These are phyloP conservation scores for Alternaria sp. DNA, from an alignment of 2,329 filamentous ascomycete genomes.

Conservation along the genomic window DNA sequence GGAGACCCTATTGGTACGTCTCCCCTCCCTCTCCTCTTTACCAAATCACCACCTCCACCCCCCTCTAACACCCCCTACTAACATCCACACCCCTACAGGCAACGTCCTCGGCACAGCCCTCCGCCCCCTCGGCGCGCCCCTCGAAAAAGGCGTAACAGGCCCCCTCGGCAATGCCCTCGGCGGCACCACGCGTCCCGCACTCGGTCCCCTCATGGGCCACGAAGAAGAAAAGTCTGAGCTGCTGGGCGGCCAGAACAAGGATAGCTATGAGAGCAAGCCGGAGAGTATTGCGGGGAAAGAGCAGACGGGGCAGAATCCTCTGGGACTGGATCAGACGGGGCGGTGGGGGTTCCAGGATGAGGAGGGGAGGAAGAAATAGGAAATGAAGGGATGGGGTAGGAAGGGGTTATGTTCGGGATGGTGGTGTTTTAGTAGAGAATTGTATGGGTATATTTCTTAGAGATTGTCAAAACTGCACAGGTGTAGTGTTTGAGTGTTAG, in stretches of 20 bases:
- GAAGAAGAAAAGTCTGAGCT: conserved; percentile 46
- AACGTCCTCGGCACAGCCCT: conserved; percentile 47
- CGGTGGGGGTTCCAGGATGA: conserved; percentile 46
- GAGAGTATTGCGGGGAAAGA: conserved; percentile 49
- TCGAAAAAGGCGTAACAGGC: conserved; percentile 46
- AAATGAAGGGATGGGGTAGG: not conserved
- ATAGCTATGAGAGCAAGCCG: conserved; percentile 43
- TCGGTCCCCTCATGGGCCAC: conserved; percentile 44
- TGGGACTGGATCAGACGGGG: conserved; percentile 49
- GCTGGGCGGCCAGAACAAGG: conserved; percentile 49
- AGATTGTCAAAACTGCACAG: not conserved
- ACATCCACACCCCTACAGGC: conserved; percentile 27
- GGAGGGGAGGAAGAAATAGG: conserved; percentile 2
- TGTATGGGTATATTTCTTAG: not conserved
- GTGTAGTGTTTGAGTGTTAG: conserved; percentile 5
- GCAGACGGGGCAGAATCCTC: conserved; percentile 48
- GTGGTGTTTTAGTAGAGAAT: not conserved
- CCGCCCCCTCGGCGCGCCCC: conserved; percentile 47
- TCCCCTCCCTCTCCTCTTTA: not conserved
- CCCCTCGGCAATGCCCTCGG: conserved; percentile 47
- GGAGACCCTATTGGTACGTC: conserved; percentile 42
- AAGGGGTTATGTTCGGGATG: not conserved
- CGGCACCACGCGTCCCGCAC: conserved; percentile 43
- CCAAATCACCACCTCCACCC: not conserved
- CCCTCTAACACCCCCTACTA: not conserved